Conservation (phyloP, 2,329 filamentous ascomycete species). For the Blumeria hordei region DNA sequence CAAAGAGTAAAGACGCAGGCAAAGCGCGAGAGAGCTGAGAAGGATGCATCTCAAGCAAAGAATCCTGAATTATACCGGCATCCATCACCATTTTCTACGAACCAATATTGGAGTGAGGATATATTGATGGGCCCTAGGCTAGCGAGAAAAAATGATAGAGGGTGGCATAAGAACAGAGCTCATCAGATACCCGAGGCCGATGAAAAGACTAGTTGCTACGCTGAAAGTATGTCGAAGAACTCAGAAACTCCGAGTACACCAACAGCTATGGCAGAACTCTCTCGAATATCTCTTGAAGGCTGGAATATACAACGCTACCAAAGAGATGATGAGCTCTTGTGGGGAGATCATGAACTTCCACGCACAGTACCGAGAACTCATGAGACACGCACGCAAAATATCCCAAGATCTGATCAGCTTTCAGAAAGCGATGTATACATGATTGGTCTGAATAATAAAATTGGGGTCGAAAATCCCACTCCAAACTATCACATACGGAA, state of each 20-base stretch:
- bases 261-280: slow-evolving; percentile 23
- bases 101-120: slow-evolving; percentile 73
- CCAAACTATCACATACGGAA: slow-evolving; percentile 19
- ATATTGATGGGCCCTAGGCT: slow-evolving; percentile 59
- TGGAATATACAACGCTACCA: slow-evolving; percentile 67
- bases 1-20: slow-evolving; percentile 48
- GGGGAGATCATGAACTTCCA: slow-evolving; percentile 35
- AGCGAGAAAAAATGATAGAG: slow-evolving; percentile 31
- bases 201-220: slow-evolving; percentile 28
- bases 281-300: slow-evolving; percentile 24
- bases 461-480: slow-evolving; percentile 11
- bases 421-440: slow-evolving; percentile 24
- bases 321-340: slow-evolving; percentile 68
- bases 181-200: slow-evolving; percentile 34
- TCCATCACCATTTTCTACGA: slow-evolving; percentile 62
- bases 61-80: slow-evolving; percentile 56
- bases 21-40: slow-evolving; percentile 39
- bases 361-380: slow-evolving; percentile 24
- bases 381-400: slow-evolving; percentile 23
- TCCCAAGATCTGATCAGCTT: slow-evolving; percentile 25
- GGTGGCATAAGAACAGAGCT: slow-evolving; percentile 29
- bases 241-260: slow-evolving; percentile 19
- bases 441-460: slow-evolving; percentile 14
- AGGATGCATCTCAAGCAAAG: slow-evolving; percentile 38
- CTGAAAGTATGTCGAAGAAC: slow-evolving; percentile 15